Base-by-base conservation (phyloP, 179 eudicot genomes). In the Silene noctiflora region DNA sequence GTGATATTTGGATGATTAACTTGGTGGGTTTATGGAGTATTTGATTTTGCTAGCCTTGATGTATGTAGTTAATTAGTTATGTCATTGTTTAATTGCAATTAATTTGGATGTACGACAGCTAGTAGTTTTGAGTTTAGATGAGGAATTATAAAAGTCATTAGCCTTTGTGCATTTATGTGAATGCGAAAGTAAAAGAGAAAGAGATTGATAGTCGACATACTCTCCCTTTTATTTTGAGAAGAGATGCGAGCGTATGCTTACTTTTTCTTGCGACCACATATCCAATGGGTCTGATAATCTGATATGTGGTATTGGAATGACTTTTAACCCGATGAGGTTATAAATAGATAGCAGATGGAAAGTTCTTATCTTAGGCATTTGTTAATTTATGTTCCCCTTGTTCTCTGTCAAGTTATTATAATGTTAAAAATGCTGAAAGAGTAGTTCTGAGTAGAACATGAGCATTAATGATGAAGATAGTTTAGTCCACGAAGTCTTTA, bases 1-100 rank as follows among this genome's bases (percentile, higher is more conserved):
- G 46, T 61, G 74, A 10, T 12, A 48, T 61, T 48, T 69, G 27
- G 48, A 70, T 62, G 64, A 64, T 75, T 79, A 35, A 11, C 4
- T 29, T 75, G 10, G 48, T 25, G 55, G 66, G 11, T 69, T 60
- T 51, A 20, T 61, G 62, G 10, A 9, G 13, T 67, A 44, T 11
- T 14, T 68, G 2, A 4, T 60, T 67, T 56, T 27, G n/a, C 29
- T 27, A 27, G 29, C 29, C 29, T 27, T 27, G 29, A 1, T 27
- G 29, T 27, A 27, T 27, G 29, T 27, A 27, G 12, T 19, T 19
- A 42, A 14, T 63, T 63, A 4, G 67, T 27, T 22, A 29, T 10
- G 17, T 16, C 24, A 0, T 39, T 13, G 65, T 27, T 22, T 21
- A 5, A 8, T 58, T 67, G 59, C 21, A 12, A 9, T 46, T 17